Base-by-base conservation (phyloP, 129 eudicot genomes). In the Flaveria bidentis region DNA sequence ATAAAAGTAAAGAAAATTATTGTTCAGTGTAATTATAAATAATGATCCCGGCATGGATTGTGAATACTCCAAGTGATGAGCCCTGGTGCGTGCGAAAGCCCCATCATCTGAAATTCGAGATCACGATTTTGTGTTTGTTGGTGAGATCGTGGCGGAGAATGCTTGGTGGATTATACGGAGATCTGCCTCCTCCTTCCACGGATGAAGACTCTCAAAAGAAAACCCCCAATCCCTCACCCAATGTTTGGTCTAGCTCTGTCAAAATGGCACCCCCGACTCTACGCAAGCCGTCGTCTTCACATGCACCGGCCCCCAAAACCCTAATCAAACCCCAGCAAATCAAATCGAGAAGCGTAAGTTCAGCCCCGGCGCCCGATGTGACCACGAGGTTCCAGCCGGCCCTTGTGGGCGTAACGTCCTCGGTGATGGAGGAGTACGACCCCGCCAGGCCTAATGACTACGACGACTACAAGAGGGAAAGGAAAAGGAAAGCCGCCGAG, bases 101-200 rank as follows among this genome's bases (percentile, higher is more conserved):
- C 58, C 17, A 52, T 50, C 16, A 6, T 56, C 42, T 67, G 2
- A 44, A 9, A 9, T 8, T 9, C 52, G 41, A 68, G 56, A 25
- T 61, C 46, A 61, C 13, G 44, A 62, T 45, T 73, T 17, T 44
- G 16, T 28, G 52, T 25, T 22, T 15, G 25, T 1, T 74, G 2
- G 53, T 18, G 1, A 12, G 69, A 73, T 75, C 41, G 7, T 36
- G 7, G 41, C 41, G 7, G 41, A 36, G 41, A 53, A 92, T 92
- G 97, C 83, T 92, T 2, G 97, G 97, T 41, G 97, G 97, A 42
- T 87, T 92, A 80, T 92, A 92, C 84, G 97, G 97, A 47, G 97
- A 92, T 69, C 89, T 92, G 0, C 97, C 97, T n/a, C 97, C 97
- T 11, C 97, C 97, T 16, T 89, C 41, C 1, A 36, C 41, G 41